A percentile compares a stretch with the other conserved stretches of the same genome.
phyloP scores from a whole-genome alignment of 2,329 filamentous ascomycete genomes.

The Botrytis pseudocinerea region DNA sequence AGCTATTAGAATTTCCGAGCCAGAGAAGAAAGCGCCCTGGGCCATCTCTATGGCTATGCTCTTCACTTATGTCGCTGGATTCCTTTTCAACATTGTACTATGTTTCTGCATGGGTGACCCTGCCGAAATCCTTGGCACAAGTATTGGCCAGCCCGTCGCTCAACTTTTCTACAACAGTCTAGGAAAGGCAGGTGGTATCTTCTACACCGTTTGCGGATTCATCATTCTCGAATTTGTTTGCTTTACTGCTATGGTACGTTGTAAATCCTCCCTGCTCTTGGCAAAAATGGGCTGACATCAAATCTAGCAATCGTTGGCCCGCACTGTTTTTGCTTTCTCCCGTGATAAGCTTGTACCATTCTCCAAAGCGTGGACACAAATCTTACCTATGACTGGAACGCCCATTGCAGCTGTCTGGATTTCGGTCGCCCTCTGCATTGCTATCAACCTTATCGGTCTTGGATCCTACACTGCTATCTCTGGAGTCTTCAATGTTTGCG shows the following conservation, averaged over 20 bases:
- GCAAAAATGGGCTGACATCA: conserved; percentile 42
- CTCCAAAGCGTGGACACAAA: conserved; percentile 57
- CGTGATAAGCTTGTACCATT: conserved; percentile 58
- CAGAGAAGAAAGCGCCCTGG: conserved; percentile 54
- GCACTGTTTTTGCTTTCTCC: conserved; percentile 58
- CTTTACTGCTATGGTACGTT: conserved; percentile 51
- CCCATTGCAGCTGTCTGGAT: conserved; percentile 63
- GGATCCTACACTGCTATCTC: conserved; percentile 55
- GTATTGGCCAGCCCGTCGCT: conserved; percentile 54
- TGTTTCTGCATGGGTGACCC: conserved; percentile 51
- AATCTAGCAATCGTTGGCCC: conserved; percentile 47
- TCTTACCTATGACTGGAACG: conserved; percentile 55
- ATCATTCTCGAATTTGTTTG: conserved; percentile 60
- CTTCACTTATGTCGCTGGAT: conserved; percentile 57
- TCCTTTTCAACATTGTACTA: conserved; percentile 59
- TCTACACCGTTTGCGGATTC: conserved; percentile 57
- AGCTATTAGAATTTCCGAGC: conserved; percentile 45
- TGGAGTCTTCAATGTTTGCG: conserved; percentile 56
- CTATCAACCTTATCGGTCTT: conserved; percentile 60
- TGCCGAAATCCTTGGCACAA: conserved; percentile 48
- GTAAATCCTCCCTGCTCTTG: conserved; percentile 46
- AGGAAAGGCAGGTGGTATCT: conserved; percentile 49
- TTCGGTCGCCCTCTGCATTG: conserved; percentile 53
- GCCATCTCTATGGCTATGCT: conserved; percentile 57
- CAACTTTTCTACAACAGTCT: conserved; percentile 60